Evolutionary conservation across 345 rosid species (phyloP).

Genomic region (Pugionium cornutum): DNA sequence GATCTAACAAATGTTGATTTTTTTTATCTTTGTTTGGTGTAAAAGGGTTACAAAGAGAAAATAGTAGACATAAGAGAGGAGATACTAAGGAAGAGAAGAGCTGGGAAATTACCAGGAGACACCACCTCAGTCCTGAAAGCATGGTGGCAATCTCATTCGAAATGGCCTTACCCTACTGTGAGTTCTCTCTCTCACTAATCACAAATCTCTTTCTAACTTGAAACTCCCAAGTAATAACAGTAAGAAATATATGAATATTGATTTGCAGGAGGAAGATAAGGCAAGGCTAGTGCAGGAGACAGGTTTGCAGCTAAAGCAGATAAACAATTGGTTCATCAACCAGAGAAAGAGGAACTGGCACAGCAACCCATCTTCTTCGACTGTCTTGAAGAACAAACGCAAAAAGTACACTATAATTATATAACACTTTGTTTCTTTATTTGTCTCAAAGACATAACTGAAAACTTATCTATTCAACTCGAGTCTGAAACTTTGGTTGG

Average conservation of each 20-base stretch:
- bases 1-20: slow-evolving; percentile 23
- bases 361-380: slow-evolving; percentile 83
- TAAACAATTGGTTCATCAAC: slow-evolving; percentile 97
- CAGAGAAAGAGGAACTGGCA: slow-evolving; percentile 99
- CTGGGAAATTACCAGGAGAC: slow-evolving; percentile 97
- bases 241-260: neutral
- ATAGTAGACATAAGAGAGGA: slow-evolving; percentile 94
- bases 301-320: slow-evolving; percentile 94
- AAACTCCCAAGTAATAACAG: neutral
- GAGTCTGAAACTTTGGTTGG: slow-evolving; percentile 42
- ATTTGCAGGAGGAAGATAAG: slow-evolving; percentile 93
- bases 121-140: slow-evolving; percentile 86
- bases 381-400: slow-evolving; percentile 80
- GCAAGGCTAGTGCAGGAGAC: slow-evolving; percentile 94
- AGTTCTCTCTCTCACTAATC: slow-evolving; percentile 31
- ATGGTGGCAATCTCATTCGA: slow-evolving; percentile 98
- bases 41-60: slow-evolving; percentile 94
- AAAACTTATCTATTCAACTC: neutral
- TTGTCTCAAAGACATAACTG: neutral
- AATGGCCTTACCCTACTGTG: slow-evolving; percentile 99
- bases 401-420: slow-evolving; percentile 61
- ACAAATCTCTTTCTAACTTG: neutral
- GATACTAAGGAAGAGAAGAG: slow-evolving; percentile 95
- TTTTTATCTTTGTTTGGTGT: slow-evolving; percentile 9
- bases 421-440: too few species aligned